phyloP scores from a whole-genome alignment of 306 rosid genomes.

The Cucumis hystrix region DNA sequence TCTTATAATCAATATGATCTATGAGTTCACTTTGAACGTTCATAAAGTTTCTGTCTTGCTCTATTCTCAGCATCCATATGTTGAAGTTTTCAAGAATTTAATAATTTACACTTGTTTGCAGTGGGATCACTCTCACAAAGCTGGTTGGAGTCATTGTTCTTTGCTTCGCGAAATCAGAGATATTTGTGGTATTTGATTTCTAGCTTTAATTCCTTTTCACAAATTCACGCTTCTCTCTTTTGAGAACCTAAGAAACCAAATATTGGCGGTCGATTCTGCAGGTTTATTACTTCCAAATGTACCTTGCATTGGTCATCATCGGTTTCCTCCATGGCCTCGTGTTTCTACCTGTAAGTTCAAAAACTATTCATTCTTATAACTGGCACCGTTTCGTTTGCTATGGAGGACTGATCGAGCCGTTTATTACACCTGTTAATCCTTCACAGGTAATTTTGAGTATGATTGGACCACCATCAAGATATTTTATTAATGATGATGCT shows the following conservation, averaged over 20 bases:
- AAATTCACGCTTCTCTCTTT: not conserved
- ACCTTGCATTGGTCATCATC: conserved; percentile 79
- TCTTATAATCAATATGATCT: not conserved
- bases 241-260: conserved; percentile 1
- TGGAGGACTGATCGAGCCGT: not conserved
- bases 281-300: conserved; percentile 98
- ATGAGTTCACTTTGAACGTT: not conserved
- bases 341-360: conserved; percentile 73
- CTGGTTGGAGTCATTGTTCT: conserved; percentile 91
- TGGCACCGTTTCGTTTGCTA: not conserved
- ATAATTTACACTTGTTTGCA: conserved; percentile 20
- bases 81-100: not conserved
- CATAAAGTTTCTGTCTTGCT: not conserved
- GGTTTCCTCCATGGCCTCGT: conserved; percentile 97
- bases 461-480: conserved; percentile 65
- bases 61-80: not conserved
- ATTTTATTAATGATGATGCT: not conserved
- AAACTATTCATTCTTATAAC: not conserved
- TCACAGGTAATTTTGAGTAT: conserved; percentile 67
- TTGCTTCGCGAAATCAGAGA: conserved; percentile 76
- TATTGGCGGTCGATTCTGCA: conserved; percentile 28
- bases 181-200: conserved; percentile 68
- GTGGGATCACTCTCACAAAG: conserved; percentile 92
- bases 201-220: not conserved
- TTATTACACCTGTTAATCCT: not conserved